A percentile compares a stretch with the other conserved stretches of the same genome.
Conservation (phyloP, 148 eudicot genomes). For the Vaccinium macrocarpon region DNA sequence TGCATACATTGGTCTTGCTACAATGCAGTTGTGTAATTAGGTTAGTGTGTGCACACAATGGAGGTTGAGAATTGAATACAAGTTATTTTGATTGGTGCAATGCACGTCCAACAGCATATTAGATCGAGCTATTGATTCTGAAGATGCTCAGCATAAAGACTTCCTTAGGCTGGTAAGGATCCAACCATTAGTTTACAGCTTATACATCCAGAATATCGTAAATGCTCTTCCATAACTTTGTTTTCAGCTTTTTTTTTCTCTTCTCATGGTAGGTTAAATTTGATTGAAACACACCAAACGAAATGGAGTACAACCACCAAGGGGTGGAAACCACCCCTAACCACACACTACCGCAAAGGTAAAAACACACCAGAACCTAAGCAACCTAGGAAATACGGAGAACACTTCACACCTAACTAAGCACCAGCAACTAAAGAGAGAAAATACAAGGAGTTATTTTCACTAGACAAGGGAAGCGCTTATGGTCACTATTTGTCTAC, state of each 20-base stretch:
- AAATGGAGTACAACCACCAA: no score
- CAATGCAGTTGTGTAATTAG: not conserved
- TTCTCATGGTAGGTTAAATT: no score
- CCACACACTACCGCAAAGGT: no score
- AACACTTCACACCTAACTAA: no score
- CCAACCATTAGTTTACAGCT: not conserved
- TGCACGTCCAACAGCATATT: constrained; percentile 87
- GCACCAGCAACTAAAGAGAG: no score
- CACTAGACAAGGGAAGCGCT: no score
- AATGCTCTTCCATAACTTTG: constrained; percentile 10
- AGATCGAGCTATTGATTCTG: constrained; percentile 91
- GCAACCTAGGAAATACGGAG: no score
- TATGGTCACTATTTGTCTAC: no score
- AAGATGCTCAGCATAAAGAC: constrained; percentile 93
- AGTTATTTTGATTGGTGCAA: constrained; percentile 31
- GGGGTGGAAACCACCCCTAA: no score
- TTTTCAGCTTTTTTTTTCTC: not conserved
- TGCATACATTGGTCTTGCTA: not conserved
- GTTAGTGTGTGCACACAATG: not conserved
- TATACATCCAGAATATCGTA: not conserved
- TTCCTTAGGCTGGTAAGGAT: constrained; percentile 80
- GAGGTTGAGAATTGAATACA: not conserved
- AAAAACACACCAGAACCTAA: no score
- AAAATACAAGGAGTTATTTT: no score
- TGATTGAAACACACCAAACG: no score